Percentiles rank a stretch among this genome's conserved stretches.
Evolutionary conservation across 371 early-diverging fungal genomes (phyloP).

Genomic region (Lichtheimia corymbifera): DNA sequence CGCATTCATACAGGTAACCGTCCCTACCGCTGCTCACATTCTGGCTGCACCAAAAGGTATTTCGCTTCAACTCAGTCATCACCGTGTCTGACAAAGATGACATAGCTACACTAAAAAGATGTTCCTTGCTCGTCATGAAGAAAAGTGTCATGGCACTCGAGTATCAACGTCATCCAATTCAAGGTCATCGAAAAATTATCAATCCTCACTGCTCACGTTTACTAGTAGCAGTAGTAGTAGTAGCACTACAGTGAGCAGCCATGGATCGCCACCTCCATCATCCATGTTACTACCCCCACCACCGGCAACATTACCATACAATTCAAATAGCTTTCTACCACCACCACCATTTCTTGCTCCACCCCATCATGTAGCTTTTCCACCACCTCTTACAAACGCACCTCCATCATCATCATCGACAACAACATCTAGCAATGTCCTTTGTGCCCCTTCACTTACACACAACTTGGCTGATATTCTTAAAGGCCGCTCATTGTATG

Average conservation of each 20-base stretch:
- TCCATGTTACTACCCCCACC: neutral
- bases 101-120: slow-evolving; percentile 17
- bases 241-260: neutral
- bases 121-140: slow-evolving; percentile 11
- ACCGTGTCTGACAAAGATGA: neutral
- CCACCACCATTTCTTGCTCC: no score
- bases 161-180: neutral
- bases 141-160: slow-evolving; percentile 9
- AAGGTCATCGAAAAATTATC: neutral
- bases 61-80: neutral
- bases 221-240: neutral
- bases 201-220: neutral
- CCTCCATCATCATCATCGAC: no score
- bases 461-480: neutral
- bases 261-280: slow-evolving; percentile 3
- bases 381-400: no score
- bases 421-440: neutral
- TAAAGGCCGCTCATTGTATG: slow-evolving; percentile 6
- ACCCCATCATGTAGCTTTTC: no score
- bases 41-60: slow-evolving; percentile 40
- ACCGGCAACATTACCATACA: neutral
- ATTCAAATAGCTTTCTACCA: neutral
- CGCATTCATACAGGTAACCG: slow-evolving; percentile 72
- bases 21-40: slow-evolving; percentile 58
- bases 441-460: neutral